These are phyloP conservation scores for Zoysia japonica DNA, from an alignment of 176 grass and related monocot species.

Conservation along the genomic window DNA sequence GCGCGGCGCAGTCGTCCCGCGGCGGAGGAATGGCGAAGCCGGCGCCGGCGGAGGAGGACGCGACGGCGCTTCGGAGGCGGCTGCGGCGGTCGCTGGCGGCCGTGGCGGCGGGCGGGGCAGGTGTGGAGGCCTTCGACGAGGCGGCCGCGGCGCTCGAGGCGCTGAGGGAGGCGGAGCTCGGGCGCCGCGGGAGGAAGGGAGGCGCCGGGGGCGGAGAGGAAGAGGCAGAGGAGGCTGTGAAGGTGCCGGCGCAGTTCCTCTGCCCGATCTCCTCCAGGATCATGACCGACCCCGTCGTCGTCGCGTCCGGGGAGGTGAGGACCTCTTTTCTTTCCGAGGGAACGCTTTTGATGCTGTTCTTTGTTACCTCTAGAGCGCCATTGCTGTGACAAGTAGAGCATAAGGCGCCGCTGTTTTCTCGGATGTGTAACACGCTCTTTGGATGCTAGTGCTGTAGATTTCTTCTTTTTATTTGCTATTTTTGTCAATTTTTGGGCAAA, in stretches of 20 bases:
- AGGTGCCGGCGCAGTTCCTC: constrained; percentile 53
- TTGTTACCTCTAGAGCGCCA: background rate
- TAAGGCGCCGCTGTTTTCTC: background rate
- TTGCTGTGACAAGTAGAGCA: background rate
- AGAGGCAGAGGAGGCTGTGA: constrained; percentile 4
- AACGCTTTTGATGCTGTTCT: background rate
- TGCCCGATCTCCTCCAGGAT: constrained; percentile 75
- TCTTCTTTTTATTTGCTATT: background rate
- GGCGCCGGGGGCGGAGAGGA: constrained; percentile 12
- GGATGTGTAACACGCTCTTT: background rate
- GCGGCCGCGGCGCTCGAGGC: constrained; percentile 51
- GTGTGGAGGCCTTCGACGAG: constrained; percentile 51
- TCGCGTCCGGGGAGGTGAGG: constrained; percentile 78
- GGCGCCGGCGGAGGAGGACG: constrained; percentile 37
- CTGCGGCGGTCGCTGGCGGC: constrained; percentile 48
- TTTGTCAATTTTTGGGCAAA: constrained; percentile 22
- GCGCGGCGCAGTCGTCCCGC: constrained; percentile 24
- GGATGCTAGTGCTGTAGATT: background rate
- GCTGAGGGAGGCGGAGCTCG: constrained; percentile 52
- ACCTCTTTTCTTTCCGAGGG: constrained; percentile 8
- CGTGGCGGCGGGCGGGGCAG: constrained; percentile 37
- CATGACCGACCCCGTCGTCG: constrained; percentile 82
- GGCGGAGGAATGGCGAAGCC: constrained; percentile 35
- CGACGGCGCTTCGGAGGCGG: constrained; percentile 44
- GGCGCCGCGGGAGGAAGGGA: constrained; percentile 24